phyloP scores from a whole-genome alignment of 441 rosid genomes.

The Isatis lusitanica region DNA sequence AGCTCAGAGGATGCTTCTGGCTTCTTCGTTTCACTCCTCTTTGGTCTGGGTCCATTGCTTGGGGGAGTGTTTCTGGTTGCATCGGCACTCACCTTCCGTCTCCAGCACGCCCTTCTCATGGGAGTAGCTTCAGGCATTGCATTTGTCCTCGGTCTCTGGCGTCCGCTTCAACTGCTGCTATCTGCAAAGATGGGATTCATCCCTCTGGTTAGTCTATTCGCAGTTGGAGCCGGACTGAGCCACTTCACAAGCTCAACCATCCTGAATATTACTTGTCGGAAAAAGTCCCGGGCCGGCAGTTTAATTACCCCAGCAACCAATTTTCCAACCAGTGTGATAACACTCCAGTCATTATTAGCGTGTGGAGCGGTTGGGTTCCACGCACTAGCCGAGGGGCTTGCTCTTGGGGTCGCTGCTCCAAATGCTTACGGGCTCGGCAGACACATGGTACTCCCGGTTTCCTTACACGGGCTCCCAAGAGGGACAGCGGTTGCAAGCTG shows the following conservation, averaged over 20 bases:
- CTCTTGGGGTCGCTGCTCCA: constrained; percentile 97
- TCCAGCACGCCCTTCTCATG: constrained; percentile 93
- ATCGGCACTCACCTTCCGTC: constrained; percentile 70
- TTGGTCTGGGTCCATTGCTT: constrained; percentile 94
- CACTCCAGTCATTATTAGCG: constrained; percentile 86
- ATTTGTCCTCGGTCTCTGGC: constrained; percentile 86
- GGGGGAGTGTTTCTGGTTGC: constrained; percentile 81
- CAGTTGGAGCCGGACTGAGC: constrained; percentile 56
- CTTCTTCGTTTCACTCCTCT: constrained; percentile 88
- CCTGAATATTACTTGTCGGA: constrained; percentile 51
- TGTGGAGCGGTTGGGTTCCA: constrained; percentile 89
- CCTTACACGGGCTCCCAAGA: constrained; percentile 94
- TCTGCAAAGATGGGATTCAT: constrained; percentile 79
- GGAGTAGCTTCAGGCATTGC: constrained; percentile 96
- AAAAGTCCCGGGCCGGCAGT: constrained; percentile 53
- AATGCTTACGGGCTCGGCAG: constrained; percentile 92
- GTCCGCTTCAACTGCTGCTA: constrained; percentile 78
- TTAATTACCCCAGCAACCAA: constrained; percentile 50
- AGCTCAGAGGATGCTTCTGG: constrained; percentile 99
- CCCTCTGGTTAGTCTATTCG: constrained; percentile 55
- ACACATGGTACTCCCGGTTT: constrained; percentile 96
- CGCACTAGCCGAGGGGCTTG: constrained; percentile 96
- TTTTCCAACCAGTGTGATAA: constrained; percentile 68
- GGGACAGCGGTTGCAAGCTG: constrained; percentile 99
- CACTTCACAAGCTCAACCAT: constrained; percentile 58